Evolutionary conservation across 2,329 filamentous ascomycete species (phyloP).

Genomic region (Ophiocordyceps sinensis): DNA sequence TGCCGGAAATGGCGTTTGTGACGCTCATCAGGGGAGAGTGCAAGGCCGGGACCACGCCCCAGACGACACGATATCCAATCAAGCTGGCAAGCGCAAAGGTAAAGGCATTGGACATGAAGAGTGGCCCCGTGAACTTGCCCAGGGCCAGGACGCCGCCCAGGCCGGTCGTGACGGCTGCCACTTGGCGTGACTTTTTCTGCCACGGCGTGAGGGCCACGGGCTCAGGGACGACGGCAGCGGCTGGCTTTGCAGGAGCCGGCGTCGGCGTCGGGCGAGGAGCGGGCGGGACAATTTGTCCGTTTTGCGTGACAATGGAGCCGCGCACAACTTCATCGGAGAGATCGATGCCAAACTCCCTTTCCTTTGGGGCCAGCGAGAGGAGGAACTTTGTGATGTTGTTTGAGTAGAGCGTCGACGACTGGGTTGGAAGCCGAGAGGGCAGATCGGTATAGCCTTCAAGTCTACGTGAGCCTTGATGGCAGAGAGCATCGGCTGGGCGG

Average conservation of each 20-base stretch:
- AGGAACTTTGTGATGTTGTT: conserved; percentile 89
- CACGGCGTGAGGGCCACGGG: conserved; percentile 62
- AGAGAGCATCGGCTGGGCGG: conserved; percentile 1
- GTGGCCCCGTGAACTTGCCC: conserved; percentile 65
- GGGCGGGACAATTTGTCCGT: conserved; percentile 62
- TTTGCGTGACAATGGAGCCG: conserved; percentile 67
- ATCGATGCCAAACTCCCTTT: conserved; percentile 69
- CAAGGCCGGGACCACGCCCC: conserved; percentile 70
- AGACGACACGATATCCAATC: conserved; percentile 78
- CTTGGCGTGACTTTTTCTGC: conserved; percentile 65
- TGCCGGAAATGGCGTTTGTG: conserved; percentile 82
- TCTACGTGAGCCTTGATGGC: neutral
- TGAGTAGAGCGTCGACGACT: conserved; percentile 80
- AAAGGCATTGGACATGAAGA: conserved; percentile 82
- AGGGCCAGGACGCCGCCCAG: conserved; percentile 64
- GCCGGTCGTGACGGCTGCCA: conserved; percentile 57
- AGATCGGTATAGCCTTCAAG: conserved; percentile 67
- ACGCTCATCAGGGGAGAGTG: conserved; percentile 88
- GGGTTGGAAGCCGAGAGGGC: conserved; percentile 72
- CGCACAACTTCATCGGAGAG: conserved; percentile 75
- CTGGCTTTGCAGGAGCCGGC: conserved; percentile 31
- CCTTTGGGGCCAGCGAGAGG: conserved; percentile 64
- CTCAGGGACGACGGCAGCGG: conserved; percentile 26
- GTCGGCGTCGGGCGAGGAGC: conserved; percentile 53
- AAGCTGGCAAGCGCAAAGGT: conserved; percentile 73